phyloP scores from a whole-genome alignment of 257 asterid species.

The Solanum lignicaule region DNA sequence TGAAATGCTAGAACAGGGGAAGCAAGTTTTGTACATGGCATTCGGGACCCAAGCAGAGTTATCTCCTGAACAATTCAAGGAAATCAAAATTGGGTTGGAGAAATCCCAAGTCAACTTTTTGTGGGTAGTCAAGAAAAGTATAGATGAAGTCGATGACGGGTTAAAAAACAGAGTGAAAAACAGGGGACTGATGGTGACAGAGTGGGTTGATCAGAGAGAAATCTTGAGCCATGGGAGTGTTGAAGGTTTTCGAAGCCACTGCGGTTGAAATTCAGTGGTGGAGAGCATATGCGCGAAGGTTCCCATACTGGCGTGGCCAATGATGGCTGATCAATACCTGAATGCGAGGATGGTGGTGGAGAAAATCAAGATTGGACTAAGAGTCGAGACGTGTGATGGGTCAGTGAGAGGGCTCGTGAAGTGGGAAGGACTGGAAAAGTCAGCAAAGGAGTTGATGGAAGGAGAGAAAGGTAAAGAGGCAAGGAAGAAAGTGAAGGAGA shows the following conservation, averaged over 20 bases:
- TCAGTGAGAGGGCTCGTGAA: not conserved
- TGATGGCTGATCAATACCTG: constrained; percentile 59
- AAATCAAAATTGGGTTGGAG: constrained; percentile 19
- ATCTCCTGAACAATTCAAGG: constrained; percentile 31
- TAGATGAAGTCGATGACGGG: not conserved
- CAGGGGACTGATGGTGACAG: constrained; percentile 35
- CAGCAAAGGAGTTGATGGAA: not conserved
- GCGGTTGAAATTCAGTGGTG: constrained; percentile 44
- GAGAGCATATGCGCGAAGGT: constrained; percentile 44
- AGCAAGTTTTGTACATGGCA: constrained; percentile 38
- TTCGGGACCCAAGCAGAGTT: constrained; percentile 62
- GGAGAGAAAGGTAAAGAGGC: not conserved
- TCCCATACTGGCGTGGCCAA: constrained; percentile 33
- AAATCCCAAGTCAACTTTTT: not conserved
- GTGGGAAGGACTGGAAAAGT: not conserved
- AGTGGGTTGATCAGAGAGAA: not conserved
- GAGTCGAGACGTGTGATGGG: not conserved
- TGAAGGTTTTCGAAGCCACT: not conserved
- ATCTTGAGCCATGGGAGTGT: not conserved
- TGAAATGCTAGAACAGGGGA: not conserved
- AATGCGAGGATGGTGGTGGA: constrained; percentile 29
- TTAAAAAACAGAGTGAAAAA: constrained; percentile 23
- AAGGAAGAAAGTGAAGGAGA: not conserved
- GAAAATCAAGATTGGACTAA: not conserved
- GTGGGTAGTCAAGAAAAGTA: not conserved